Percentiles rank a stretch among this genome's conserved stretches.
These are phyloP conservation scores for Quercus variabilis DNA, from an alignment of 306 rosid genomes.

Conservation along the genomic window DNA sequence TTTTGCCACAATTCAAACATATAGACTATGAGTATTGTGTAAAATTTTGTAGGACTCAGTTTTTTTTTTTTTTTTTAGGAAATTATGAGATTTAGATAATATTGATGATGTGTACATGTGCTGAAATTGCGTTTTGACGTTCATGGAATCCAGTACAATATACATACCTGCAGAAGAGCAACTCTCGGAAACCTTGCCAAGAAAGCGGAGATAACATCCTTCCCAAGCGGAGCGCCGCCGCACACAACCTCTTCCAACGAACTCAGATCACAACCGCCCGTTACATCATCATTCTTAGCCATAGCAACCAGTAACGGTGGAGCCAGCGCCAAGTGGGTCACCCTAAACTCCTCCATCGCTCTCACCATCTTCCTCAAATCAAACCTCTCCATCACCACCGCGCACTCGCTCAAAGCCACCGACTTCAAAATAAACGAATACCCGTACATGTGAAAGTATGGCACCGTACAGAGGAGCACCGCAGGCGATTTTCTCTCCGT, in stretches of 20 bases:
- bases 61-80: no score
- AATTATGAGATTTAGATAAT: no score
- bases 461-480: conserved; percentile 34
- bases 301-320: conserved; percentile 47
- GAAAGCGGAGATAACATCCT: conserved; percentile 29
- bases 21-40: no score
- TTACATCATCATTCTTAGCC: conserved; percentile 11
- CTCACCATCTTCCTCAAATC: conserved; percentile 31
- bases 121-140: no score
- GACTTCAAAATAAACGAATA: conserved; percentile 25
- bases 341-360: conserved; percentile 35
- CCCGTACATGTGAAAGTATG: conserved; percentile 51
- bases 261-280: conserved; percentile 31
- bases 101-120: no score
- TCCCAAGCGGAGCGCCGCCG: conserved; percentile 48
- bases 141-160: no score
- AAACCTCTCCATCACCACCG: conserved; percentile 46
- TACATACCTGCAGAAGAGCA: conserved; percentile 20
- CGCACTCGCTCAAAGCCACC: conserved; percentile 34
- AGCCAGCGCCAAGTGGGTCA: conserved; percentile 26
- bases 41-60: no score
- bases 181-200: conserved; percentile 30
- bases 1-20: no score
- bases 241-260: conserved; percentile 25
- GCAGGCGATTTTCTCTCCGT: conserved; percentile 19